Conservation (phyloP, 75 land plant species). For the Isoetes taiwanensis region DNA sequence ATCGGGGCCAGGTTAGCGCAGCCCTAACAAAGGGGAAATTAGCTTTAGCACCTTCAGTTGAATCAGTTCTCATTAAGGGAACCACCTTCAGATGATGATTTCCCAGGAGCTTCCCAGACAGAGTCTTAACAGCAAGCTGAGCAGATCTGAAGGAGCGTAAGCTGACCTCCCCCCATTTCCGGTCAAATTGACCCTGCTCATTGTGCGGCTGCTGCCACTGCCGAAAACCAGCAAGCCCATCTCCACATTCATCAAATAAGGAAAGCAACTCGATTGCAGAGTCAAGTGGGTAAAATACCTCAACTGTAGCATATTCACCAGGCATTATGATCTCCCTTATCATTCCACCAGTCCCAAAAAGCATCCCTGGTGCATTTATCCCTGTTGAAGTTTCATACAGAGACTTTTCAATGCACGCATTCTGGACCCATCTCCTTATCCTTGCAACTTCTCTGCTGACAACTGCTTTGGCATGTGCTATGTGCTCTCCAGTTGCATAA, state of each 20-base stretch:
- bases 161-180: conserved; percentile 49
- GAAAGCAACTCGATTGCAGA: conserved; percentile 28
- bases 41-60: conserved; percentile 14
- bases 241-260: conserved; percentile 28
- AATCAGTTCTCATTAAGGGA: conserved; percentile 19
- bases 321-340: conserved; percentile 57
- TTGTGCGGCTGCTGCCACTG: conserved; percentile 18
- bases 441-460: conserved; percentile 27
- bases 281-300: conserved; percentile 29
- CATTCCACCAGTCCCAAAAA: conserved; percentile 67
- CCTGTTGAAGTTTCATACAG: conserved; percentile 33
- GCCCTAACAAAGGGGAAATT: conserved; percentile 41
- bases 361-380: conserved; percentile 28
- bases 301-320: conserved; percentile 39
- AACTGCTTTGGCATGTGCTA: conserved; percentile 19
- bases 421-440: conserved; percentile 31
- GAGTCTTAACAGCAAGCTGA: conserved; percentile 22
- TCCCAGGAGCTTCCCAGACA: conserved; percentile 17
- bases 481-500: conserved; percentile 28
- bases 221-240: conserved; percentile 31
- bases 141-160: conserved; percentile 46
- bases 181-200: conserved; percentile 17
- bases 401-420: conserved; percentile 54
- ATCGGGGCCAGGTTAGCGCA: conserved; percentile 53
- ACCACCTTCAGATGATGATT: conserved; percentile 24